These are phyloP conservation scores for Kluyveromyces nonfermentans DNA, from an alignment of 805 yeast genomes.

Conservation along the genomic window DNA sequence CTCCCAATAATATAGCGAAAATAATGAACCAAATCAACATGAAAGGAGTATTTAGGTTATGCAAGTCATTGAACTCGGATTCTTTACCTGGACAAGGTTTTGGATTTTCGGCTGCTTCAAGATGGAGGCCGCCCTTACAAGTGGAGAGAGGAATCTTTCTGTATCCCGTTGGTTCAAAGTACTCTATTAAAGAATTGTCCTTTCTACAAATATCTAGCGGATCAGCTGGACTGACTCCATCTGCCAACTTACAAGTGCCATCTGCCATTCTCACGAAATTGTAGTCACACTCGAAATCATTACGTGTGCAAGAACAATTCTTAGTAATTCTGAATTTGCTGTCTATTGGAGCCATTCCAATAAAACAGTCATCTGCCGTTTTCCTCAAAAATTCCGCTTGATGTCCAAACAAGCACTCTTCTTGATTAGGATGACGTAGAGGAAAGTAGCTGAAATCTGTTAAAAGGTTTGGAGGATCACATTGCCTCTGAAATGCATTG, in stretches of 20 bases:
- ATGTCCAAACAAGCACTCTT: slow-evolving; percentile 64
- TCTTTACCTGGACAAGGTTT: slow-evolving; percentile 86
- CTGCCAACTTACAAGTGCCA: slow-evolving; percentile 80
- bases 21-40: slow-evolving; percentile 42
- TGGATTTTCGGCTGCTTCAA: slow-evolving; percentile 51
- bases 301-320: slow-evolving; percentile 77
- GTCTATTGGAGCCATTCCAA: slow-evolving; percentile 50
- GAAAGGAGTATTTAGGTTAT: slow-evolving; percentile 43
- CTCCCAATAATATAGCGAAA: slow-evolving; percentile 37
- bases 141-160: slow-evolving; percentile 78
- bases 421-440: slow-evolving; percentile 47
- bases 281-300: slow-evolving; percentile 91
- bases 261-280: slow-evolving; percentile 62
- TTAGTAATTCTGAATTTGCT: slow-evolving; percentile 47
- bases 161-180: slow-evolving; percentile 86
- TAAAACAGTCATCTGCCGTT: slow-evolving; percentile 51
- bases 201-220: slow-evolving; percentile 49
- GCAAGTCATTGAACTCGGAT: slow-evolving; percentile 44
- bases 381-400: slow-evolving; percentile 51
- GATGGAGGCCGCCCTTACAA: slow-evolving; percentile 68
- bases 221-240: slow-evolving; percentile 61
- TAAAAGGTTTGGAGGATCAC: slow-evolving; percentile 40
- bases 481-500: slow-evolving; percentile 41
- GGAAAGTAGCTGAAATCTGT: slow-evolving; percentile 50
- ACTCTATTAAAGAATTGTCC: slow-evolving; percentile 50